Conservation (phyloP, 306 rosid genomes). For the Acacia confusa region DNA sequence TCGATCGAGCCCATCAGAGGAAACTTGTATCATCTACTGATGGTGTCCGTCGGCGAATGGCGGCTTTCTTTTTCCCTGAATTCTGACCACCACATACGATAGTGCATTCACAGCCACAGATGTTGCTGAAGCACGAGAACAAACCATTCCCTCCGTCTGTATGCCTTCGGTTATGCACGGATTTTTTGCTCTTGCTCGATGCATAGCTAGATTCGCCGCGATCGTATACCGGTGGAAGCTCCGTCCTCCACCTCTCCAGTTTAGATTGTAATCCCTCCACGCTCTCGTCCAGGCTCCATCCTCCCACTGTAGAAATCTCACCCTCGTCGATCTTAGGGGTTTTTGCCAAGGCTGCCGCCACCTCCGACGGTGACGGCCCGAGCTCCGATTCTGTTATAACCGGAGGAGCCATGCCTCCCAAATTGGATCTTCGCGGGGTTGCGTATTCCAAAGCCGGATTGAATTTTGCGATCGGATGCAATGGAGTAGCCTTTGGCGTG, state of each 20-base stretch:
- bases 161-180: constrained; percentile 42
- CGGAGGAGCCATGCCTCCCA: constrained; percentile 19
- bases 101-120: constrained; percentile 83
- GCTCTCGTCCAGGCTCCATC: constrained; percentile 71
- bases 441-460: constrained; percentile 41
- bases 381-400: constrained; percentile 73
- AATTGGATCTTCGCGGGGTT: constrained; percentile 56
- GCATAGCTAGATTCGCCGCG: constrained; percentile 44
- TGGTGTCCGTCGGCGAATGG: constrained; percentile 37
- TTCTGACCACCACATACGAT: constrained; percentile 69
- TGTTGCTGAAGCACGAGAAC: constrained; percentile 92
- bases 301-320: constrained; percentile 56
- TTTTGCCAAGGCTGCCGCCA: constrained; percentile 66
- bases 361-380: constrained; percentile 96
- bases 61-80: constrained; percentile 29
- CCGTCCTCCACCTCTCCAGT: constrained; percentile 80
- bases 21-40: constrained; percentile 43
- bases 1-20: constrained; percentile 25
- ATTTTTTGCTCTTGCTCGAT: constrained; percentile 35
- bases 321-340: constrained; percentile 43
- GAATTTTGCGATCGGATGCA: not conserved
- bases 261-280: constrained; percentile 71
- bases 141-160: constrained; percentile 55
- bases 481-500: not conserved
- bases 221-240: constrained; percentile 68